Evolutionary conservation across 306 rosid species (phyloP).

Genomic region (Dryas alaskensis): DNA sequence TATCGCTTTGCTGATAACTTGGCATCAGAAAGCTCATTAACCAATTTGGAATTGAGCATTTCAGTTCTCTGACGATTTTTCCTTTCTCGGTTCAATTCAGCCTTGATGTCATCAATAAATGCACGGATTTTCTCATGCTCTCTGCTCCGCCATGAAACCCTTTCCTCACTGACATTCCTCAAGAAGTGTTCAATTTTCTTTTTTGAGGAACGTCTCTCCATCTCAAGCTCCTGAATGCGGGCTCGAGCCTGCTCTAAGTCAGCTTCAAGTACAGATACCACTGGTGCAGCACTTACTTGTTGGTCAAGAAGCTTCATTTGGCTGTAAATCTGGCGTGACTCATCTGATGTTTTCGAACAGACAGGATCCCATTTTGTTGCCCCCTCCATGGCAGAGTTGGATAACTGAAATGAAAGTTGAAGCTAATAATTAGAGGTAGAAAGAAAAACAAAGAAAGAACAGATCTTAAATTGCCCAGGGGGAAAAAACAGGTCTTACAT

Average conservation of each 20-base stretch:
- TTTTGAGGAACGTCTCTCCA: constrained; percentile 66
- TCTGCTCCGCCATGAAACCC: constrained; percentile 69
- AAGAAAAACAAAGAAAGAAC: constrained; percentile 9
- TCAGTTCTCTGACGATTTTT: constrained; percentile 76
- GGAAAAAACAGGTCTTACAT: not conserved
- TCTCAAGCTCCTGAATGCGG: constrained; percentile 77
- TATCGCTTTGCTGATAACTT: constrained; percentile 65
- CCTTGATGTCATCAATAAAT: constrained; percentile 64
- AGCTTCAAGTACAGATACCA: constrained; percentile 73
- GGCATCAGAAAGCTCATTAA: constrained; percentile 80
- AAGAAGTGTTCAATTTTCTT: constrained; percentile 80
- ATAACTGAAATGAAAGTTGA: constrained; percentile 52
- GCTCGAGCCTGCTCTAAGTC: constrained; percentile 75
- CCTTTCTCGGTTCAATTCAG: constrained; percentile 74
- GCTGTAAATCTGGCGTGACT: constrained; percentile 50
- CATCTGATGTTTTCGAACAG: constrained; percentile 52
- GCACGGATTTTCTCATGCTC: constrained; percentile 93
- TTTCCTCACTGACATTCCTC: constrained; percentile 80
- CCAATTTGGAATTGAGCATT: constrained; percentile 74
- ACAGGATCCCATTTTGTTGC: constrained; percentile 94
- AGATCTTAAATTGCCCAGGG: not conserved
- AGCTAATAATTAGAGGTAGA: constrained; percentile 32
- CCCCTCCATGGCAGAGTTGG: constrained; percentile 79
- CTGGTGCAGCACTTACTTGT: constrained; percentile 55
- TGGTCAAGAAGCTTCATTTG: constrained; percentile 70